Percentiles rank a stretch among this genome's conserved stretches.
Evolutionary conservation across 805 yeast species (phyloP).

Genomic region (Ogataea siamensis): DNA sequence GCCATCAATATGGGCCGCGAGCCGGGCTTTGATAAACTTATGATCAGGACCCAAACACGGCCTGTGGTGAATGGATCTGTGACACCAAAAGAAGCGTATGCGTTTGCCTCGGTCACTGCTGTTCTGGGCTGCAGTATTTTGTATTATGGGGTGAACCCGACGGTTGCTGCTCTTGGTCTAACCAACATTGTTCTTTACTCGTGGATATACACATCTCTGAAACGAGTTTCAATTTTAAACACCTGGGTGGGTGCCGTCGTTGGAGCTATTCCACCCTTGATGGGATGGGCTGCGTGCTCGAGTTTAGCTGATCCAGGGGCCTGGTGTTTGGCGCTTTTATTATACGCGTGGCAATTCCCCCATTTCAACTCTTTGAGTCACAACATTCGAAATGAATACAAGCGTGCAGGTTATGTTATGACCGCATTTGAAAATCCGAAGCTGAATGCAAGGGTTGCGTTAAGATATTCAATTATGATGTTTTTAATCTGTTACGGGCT

Average conservation of each 20-base stretch:
- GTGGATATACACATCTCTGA: constrained; percentile 88
- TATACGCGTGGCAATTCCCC: constrained; percentile 98
- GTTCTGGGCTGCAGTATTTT: constrained; percentile 65
- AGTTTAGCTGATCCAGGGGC: constrained; percentile 84
- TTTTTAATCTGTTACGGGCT: constrained; percentile 89
- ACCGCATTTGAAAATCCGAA: constrained; percentile 90
- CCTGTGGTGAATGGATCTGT: constrained; percentile 87
- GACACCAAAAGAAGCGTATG: constrained; percentile 71
- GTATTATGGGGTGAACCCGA: constrained; percentile 78
- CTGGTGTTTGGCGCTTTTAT: constrained; percentile 86
- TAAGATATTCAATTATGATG: constrained; percentile 88
- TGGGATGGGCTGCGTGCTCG: constrained; percentile 98
- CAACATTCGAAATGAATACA: constrained; percentile 82
- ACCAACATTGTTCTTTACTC: constrained; percentile 79
- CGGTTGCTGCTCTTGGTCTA: constrained; percentile 79
- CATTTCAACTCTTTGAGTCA: constrained; percentile 93
- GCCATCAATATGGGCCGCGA: constrained; percentile 97
- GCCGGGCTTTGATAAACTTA: constrained; percentile 80
- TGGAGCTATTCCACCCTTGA: constrained; percentile 96
- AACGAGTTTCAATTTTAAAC: constrained; percentile 78
- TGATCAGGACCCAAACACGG: constrained; percentile 84
- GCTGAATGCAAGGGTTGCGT: constrained; percentile 88
- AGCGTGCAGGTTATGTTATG: constrained; percentile 96
- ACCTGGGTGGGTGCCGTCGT: constrained; percentile 99
- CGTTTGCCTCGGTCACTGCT: constrained; percentile 77